A percentile compares a stretch with the other conserved stretches of the same genome.
phyloP scores from a whole-genome alignment of 2,329 filamentous ascomycete genomes.

The Capronia epimyces region DNA sequence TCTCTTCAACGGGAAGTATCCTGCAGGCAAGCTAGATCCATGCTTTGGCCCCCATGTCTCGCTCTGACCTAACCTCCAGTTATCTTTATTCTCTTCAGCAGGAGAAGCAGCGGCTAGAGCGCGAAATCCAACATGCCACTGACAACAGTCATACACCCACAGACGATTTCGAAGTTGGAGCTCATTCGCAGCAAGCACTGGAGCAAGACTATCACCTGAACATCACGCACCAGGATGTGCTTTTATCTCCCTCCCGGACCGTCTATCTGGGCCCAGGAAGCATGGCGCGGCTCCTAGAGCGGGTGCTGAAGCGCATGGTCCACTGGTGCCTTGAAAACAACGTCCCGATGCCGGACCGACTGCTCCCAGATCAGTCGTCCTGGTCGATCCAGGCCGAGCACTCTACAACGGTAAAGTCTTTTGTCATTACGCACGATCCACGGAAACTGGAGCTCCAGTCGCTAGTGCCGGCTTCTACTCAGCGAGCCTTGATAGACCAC shows the following conservation, averaged over 20 bases:
- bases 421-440: slow-evolving; percentile 1
- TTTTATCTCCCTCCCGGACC: neutral
- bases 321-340: slow-evolving; percentile 1
- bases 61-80: neutral
- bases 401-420: neutral
- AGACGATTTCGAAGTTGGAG: neutral
- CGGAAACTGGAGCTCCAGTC: slow-evolving; percentile 13
- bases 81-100: slow-evolving; percentile 13
- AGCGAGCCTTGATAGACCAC: slow-evolving; percentile 12
- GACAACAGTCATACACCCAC: neutral
- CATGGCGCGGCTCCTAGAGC: slow-evolving; percentile 2
- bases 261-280: slow-evolving; percentile 13
- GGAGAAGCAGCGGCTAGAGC: slow-evolving; percentile 6
- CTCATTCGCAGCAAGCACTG: neutral
- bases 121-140: slow-evolving; percentile 1
- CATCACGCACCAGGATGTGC: neutral
- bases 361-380: slow-evolving; percentile 1
- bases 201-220: slow-evolving; percentile 8
- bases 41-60: neutral
- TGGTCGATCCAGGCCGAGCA: neutral
- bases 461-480: slow-evolving; percentile 13
- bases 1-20: slow-evolving; percentile 12
- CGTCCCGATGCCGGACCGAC: neutral
- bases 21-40: slow-evolving; percentile 3
- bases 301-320: slow-evolving; percentile 4